Conservation (phyloP, 768 basidiomycete genomes). For the Hygrophoropsis aurantiaca region DNA sequence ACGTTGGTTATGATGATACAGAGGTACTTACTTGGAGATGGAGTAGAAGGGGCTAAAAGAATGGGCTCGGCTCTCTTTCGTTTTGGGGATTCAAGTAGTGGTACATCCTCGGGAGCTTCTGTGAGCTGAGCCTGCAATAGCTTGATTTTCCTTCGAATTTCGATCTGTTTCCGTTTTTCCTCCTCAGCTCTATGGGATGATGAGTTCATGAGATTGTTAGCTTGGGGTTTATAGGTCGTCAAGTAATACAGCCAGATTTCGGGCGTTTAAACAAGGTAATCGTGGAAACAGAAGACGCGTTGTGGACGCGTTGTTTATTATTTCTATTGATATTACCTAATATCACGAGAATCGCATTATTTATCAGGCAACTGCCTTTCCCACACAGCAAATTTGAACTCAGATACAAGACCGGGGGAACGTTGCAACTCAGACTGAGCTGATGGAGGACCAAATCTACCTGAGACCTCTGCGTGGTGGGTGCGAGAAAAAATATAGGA, state of each 20-base stretch:
- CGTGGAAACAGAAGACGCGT: constrained; percentile 1
- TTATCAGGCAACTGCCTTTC: background rate
- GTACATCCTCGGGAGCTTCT: constrained; percentile 28
- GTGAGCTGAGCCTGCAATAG: constrained; percentile 54
- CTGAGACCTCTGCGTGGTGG: background rate
- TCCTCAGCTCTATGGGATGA: constrained; percentile 40
- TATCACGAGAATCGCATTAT: background rate
- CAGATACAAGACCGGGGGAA: background rate
- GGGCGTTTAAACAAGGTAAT: too few relatives aligned
- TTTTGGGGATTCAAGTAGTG: constrained; percentile 42
- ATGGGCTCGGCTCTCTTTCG: constrained; percentile 41
- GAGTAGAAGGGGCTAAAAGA: constrained; percentile 48
- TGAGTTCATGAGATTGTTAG: constrained; percentile 50
- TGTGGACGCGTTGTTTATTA: constrained; percentile 21
- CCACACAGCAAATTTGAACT: constrained; percentile 3
- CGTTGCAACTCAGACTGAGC: background rate
- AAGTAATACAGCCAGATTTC: background rate
- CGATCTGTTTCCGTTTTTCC: constrained; percentile 43
- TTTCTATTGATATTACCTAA: constrained; percentile 1
- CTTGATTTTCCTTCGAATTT: constrained; percentile 56
- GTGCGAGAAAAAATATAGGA: background rate
- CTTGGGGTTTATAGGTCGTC: too few relatives aligned
- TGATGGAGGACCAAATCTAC: background rate
- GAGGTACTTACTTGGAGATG: constrained; percentile 62
- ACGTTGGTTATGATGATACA: background rate